A percentile compares a stretch with the other conserved stretches of the same genome.
phyloP scores from a whole-genome alignment of 495 filamentous ascomycete species.

The Cetradonia linearis region DNA sequence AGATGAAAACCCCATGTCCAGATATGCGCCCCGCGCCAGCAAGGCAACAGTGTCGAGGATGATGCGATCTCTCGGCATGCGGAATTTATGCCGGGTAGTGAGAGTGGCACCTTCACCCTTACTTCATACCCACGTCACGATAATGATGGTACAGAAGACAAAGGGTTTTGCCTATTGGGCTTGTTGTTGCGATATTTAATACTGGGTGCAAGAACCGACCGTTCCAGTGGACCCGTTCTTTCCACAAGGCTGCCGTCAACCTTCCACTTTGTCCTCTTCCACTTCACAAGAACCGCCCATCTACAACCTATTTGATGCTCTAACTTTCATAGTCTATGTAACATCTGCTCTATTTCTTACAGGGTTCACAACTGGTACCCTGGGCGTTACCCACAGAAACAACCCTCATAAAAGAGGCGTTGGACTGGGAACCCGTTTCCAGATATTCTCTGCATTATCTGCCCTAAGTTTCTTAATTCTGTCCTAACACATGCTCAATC shows the following conservation, averaged over 20 bases:
- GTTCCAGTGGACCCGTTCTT: background rate
- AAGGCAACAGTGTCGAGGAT: background rate
- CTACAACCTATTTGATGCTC: slow-evolving; percentile 13
- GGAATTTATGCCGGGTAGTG: background rate
- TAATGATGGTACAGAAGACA: background rate
- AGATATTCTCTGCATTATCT: slow-evolving; percentile 17
- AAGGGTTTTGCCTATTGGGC: background rate
- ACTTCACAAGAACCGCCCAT: background rate
- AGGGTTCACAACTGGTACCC: slow-evolving; percentile 12
- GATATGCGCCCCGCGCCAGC: background rate
- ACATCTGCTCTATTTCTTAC: slow-evolving; percentile 19
- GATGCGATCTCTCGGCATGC: background rate
- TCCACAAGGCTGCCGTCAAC: background rate
- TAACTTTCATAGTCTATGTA: slow-evolving; percentile 19
- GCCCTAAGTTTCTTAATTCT: slow-evolving; percentile 21
- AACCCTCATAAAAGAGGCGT: background rate
- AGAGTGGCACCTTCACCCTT: background rate
- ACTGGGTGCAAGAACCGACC: background rate
- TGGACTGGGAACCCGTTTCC: slow-evolving; percentile 2
- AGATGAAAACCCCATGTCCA: background rate
- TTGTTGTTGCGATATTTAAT: background rate
- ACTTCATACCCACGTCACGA: background rate
- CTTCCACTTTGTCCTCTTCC: background rate
- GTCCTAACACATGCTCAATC: slow-evolving; percentile 24
- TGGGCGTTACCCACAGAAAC: slow-evolving; percentile 5